Conservation (phyloP, 176 grass and related monocot species). For the Phragmites australis region DNA sequence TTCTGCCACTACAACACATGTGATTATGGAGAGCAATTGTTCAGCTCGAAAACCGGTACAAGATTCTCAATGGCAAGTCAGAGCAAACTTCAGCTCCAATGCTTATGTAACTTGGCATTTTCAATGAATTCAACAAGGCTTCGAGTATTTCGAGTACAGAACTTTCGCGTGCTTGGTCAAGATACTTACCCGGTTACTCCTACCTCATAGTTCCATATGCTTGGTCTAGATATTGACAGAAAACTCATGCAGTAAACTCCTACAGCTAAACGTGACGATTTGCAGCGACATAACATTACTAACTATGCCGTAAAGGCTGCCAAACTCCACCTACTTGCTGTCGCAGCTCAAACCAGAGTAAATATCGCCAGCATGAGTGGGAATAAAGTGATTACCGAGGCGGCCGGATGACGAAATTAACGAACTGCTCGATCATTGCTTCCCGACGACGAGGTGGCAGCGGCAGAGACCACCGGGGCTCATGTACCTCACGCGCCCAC, state of each 20-base stretch:
- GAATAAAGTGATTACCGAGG: conserved; percentile 60
- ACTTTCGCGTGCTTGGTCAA: not conserved
- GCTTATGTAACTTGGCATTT: not conserved
- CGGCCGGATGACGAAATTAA: conserved; percentile 97
- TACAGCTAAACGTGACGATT: not conserved
- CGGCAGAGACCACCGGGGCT: not conserved
- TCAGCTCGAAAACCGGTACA: not conserved
- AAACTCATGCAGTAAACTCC: not conserved
- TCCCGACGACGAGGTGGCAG: not conserved
- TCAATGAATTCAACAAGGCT: not conserved
- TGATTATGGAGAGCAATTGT: not conserved
- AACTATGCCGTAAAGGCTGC: not conserved
- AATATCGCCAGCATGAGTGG: not conserved
- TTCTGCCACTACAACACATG: not conserved
- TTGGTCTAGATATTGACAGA: not conserved
- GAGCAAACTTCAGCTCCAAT: not conserved
- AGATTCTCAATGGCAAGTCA: not conserved
- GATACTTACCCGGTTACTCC: not conserved
- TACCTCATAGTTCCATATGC: not conserved
- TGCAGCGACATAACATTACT: not conserved
- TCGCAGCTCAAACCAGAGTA: not conserved
- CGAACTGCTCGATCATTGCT: conserved; percentile 97
- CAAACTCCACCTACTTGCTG: conserved; percentile 9
- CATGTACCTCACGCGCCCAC: conserved; percentile 22
- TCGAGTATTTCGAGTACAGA: not conserved